A percentile compares a stretch with the other conserved stretches of the same genome.
Conservation (phyloP, 805 yeast species). For the Yamadazyma laniorum region DNA sequence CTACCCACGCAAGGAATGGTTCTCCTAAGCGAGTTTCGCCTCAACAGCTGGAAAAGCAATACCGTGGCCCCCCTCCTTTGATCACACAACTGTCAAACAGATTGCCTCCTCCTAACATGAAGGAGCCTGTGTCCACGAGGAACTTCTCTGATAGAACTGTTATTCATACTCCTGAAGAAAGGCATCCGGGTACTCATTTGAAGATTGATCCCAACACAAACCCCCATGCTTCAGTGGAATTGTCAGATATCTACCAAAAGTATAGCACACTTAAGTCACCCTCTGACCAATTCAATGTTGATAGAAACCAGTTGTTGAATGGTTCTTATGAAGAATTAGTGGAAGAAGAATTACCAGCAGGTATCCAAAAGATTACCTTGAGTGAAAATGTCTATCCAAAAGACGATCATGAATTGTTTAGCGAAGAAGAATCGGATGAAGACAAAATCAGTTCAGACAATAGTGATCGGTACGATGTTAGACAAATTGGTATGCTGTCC, state of each 20-base stretch:
- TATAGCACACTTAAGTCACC: slow-evolving; percentile 40
- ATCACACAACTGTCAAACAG: background rate
- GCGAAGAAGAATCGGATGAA: slow-evolving; percentile 27
- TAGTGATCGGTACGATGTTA: slow-evolving; percentile 20
- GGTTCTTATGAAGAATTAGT: slow-evolving; percentile 35
- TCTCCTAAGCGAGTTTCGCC: background rate
- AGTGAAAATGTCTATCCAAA: slow-evolving; percentile 33
- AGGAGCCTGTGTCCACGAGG: slow-evolving; percentile 5
- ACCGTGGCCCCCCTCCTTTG: background rate
- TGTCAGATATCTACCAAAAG: slow-evolving; percentile 44
- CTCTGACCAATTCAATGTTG: slow-evolving; percentile 35
- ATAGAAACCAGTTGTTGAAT: slow-evolving; percentile 36
- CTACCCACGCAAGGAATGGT: background rate
- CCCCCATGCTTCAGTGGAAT: slow-evolving; percentile 36
- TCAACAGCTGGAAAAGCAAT: background rate
- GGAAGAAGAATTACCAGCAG: slow-evolving; percentile 34
- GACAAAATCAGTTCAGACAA: slow-evolving; percentile 12
- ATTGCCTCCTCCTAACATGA: slow-evolving; percentile 2
- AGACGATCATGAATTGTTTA: slow-evolving; percentile 36
- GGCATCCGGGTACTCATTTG: slow-evolving; percentile 8
- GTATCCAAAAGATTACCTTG: slow-evolving; percentile 28
- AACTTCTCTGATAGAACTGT: slow-evolving; percentile 13
- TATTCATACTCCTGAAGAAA: slow-evolving; percentile 10
- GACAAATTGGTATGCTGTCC: slow-evolving; percentile 18
- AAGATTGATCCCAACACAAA: slow-evolving; percentile 12